Evolutionary conservation across 2,329 filamentous ascomycete genomes (phyloP).

Genomic region (Trichophyton benhamiae): DNA sequence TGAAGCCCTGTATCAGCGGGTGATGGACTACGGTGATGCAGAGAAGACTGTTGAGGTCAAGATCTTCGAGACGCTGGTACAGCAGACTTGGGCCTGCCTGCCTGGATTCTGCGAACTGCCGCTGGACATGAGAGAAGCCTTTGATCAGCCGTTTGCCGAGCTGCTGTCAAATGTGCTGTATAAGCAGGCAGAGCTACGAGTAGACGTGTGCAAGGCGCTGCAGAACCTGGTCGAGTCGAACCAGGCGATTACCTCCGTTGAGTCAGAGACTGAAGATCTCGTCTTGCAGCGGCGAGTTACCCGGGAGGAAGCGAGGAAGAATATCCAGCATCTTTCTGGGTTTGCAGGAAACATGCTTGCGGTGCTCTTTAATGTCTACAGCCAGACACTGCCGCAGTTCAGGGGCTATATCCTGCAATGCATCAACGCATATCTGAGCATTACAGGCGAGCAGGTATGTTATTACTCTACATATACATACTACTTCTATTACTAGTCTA

Average conservation of each 20-base stretch:
- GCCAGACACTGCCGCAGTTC: slow-evolving; percentile 84
- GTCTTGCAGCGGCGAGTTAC: slow-evolving; percentile 67
- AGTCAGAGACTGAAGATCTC: slow-evolving; percentile 57
- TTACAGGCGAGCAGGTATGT: slow-evolving; percentile 53
- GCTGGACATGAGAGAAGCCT: slow-evolving; percentile 60
- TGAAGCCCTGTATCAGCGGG: slow-evolving; percentile 75
- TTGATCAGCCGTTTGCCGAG: slow-evolving; percentile 83
- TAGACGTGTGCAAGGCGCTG: slow-evolving; percentile 75
- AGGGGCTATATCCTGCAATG: slow-evolving; percentile 83
- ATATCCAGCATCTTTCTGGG: slow-evolving; percentile 64
- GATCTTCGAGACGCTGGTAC: slow-evolving; percentile 91
- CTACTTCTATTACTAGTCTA: slow-evolving; percentile 11
- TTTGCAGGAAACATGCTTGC: slow-evolving; percentile 84
- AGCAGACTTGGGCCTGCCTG: slow-evolving; percentile 87
- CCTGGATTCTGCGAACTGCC: slow-evolving; percentile 93
- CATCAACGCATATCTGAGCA: slow-evolving; percentile 87
- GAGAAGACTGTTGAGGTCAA: slow-evolving; percentile 95
- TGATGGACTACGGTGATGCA: slow-evolving; percentile 65
- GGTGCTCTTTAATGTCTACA: slow-evolving; percentile 98
- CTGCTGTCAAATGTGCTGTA: slow-evolving; percentile 85
- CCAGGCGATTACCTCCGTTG: slow-evolving; percentile 61
- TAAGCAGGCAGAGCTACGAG: slow-evolving; percentile 73
- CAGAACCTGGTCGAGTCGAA: slow-evolving; percentile 87
- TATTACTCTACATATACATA: slow-evolving; percentile 14
- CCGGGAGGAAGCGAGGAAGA: slow-evolving; percentile 61